These are phyloP conservation scores for Penicillium nucicola DNA, from an alignment of 495 filamentous ascomycete species.

Conservation along the genomic window DNA sequence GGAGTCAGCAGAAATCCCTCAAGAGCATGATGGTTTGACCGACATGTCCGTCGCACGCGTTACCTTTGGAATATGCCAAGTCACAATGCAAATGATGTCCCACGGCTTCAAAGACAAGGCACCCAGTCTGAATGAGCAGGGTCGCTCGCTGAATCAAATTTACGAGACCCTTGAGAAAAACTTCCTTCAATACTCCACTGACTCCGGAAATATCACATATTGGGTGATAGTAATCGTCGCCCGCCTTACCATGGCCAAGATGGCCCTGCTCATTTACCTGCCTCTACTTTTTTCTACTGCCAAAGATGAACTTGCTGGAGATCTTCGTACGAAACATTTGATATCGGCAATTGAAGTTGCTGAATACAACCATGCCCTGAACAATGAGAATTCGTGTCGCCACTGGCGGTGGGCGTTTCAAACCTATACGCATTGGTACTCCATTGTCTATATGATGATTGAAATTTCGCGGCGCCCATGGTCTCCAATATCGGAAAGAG, in stretches of 20 bases:
- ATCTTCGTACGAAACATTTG: slow-evolving; percentile 37
- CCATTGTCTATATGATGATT: slow-evolving; percentile 52
- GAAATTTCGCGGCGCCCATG: slow-evolving; percentile 49
- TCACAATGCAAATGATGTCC: slow-evolving; percentile 52
- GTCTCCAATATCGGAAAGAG: slow-evolving; percentile 49
- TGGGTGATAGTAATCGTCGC: slow-evolving; percentile 42
- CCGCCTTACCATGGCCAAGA: slow-evolving; percentile 39
- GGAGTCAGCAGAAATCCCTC: slow-evolving; percentile 52
- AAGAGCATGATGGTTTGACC: slow-evolving; percentile 56
- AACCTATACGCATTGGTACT: slow-evolving; percentile 61
- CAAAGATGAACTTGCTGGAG: slow-evolving; percentile 30
- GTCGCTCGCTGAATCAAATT: slow-evolving; percentile 39
- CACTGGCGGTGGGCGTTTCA: slow-evolving; percentile 61
- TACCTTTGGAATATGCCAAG: slow-evolving; percentile 45
- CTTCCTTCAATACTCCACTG: slow-evolving; percentile 41
- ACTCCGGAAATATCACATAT: slow-evolving; percentile 34
- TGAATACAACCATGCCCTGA: slow-evolving; percentile 52
- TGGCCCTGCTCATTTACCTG: slow-evolving; percentile 43
- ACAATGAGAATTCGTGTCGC: slow-evolving; percentile 40
- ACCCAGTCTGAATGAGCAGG: slow-evolving; percentile 40
- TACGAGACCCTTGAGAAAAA: slow-evolving; percentile 37
- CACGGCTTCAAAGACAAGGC: slow-evolving; percentile 11
- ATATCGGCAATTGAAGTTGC: slow-evolving; percentile 50
- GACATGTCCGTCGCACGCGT: slow-evolving; percentile 71
- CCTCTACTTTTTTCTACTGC: slow-evolving; percentile 39